A percentile compares a stretch with the other conserved stretches of the same genome.
Conservation (phyloP, 2,329 filamentous ascomycete species). For the Botrytis tulipae region DNA sequence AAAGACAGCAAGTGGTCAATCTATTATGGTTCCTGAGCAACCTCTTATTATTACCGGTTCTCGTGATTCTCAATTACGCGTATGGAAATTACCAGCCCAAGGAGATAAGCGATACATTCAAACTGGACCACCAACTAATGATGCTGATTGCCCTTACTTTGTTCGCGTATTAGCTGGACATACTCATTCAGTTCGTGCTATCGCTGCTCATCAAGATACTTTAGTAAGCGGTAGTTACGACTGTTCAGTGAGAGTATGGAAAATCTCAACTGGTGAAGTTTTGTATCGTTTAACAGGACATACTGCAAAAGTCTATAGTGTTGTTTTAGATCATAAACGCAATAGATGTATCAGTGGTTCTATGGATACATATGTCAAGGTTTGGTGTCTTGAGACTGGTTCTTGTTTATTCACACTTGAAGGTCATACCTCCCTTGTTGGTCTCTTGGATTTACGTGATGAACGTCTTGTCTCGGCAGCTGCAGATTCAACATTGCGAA, state of each 20-base stretch:
- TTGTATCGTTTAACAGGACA: conserved; percentile 84
- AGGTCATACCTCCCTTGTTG: conserved; percentile 88
- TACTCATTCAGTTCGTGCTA: conserved; percentile 89
- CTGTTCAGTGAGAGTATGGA: conserved; percentile 92
- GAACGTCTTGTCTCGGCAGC: conserved; percentile 92
- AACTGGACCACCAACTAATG: conserved; percentile 68
- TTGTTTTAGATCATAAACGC: conserved; percentile 86
- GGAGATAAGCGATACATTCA: conserved; percentile 77
- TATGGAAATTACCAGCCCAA: conserved; percentile 88
- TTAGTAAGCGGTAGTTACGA: conserved; percentile 98
- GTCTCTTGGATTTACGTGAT: conserved; percentile 83
- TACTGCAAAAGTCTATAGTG: conserved; percentile 91
- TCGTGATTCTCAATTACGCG: conserved; percentile 86
- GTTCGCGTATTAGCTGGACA: conserved; percentile 84
- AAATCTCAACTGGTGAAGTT: conserved; percentile 90
- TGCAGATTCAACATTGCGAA: conserved; percentile 89
- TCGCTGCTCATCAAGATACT: conserved; percentile 90
- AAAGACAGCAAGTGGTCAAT: conserved; percentile 65
- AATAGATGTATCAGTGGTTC: conserved; percentile 96
- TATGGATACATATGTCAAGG: conserved; percentile 97
- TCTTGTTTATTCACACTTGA: conserved; percentile 84
- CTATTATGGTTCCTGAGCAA: conserved; percentile 88
- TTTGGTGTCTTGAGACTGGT: conserved; percentile 91
- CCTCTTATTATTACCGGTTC: conserved; percentile 97
- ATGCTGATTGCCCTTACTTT: conserved; percentile 89